phyloP scores from a whole-genome alignment of 2,329 filamentous ascomycete species.

The Fusarium sp. region DNA sequence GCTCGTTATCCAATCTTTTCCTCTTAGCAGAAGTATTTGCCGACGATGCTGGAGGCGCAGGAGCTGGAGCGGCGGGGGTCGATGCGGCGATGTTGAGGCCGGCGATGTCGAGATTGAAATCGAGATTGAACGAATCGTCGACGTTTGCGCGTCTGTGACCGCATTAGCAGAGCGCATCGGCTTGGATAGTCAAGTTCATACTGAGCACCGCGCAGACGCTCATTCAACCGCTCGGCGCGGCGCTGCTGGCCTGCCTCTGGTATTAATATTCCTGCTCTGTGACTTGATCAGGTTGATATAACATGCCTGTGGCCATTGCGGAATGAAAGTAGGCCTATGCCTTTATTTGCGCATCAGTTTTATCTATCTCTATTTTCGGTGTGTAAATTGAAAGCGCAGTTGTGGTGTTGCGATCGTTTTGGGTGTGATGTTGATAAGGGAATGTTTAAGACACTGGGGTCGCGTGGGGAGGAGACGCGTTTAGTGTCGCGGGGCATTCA shows the following conservation, averaged over 20 bases:
- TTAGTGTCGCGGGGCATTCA: constrained; percentile 38
- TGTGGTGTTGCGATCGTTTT: constrained; percentile 8
- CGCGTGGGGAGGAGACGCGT: constrained; percentile 42
- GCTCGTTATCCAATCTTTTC: constrained; percentile 48
- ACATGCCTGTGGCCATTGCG: constrained; percentile 51
- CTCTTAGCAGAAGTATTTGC: constrained; percentile 60
- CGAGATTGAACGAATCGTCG: constrained; percentile 67
- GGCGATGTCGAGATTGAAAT: constrained; percentile 63
- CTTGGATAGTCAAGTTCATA: constrained; percentile 47
- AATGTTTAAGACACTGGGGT: constrained; percentile 36
- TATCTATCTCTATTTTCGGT: not conserved
- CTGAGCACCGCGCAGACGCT: constrained; percentile 72
- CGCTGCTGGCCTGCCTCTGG: constrained; percentile 52
- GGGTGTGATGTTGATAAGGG: constrained; percentile 33
- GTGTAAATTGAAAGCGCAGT: not conserved
- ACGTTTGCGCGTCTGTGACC: constrained; percentile 61
- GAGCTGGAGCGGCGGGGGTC: constrained; percentile 38
- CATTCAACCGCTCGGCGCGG: constrained; percentile 69
- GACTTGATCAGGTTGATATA: not conserved
- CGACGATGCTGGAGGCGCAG: constrained; percentile 38
- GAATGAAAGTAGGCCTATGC: not conserved
- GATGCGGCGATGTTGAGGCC: constrained; percentile 49
- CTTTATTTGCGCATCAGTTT: constrained; percentile 15
- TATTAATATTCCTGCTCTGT: constrained; percentile 7
- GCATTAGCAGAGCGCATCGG: not conserved